Conservation (phyloP, 2,329 filamentous ascomycete genomes). For the Colletotrichum salicis region DNA sequence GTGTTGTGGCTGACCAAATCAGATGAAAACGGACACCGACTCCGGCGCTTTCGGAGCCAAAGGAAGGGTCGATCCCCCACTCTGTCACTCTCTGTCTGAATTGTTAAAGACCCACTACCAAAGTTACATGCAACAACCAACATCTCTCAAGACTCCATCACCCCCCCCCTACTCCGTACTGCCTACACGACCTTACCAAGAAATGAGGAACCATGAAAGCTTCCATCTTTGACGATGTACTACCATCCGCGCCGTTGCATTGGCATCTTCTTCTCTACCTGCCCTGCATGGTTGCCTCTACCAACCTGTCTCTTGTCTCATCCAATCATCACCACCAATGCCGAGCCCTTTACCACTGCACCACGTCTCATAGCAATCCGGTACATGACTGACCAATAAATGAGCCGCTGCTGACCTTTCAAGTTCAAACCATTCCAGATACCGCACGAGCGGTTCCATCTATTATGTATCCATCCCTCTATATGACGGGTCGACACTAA, state of each 20-base stretch:
- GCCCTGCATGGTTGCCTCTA: not conserved
- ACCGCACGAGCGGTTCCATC: slow-evolving; percentile 1
- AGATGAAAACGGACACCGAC: slow-evolving; percentile 25
- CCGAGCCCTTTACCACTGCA: slow-evolving; percentile 7
- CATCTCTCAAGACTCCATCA: not conserved
- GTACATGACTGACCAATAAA: not conserved
- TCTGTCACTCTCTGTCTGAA: not conserved
- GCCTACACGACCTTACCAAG: not conserved
- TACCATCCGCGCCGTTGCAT: not conserved
- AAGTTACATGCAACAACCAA: slow-evolving; percentile 30
- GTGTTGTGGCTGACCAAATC: slow-evolving; percentile 22
- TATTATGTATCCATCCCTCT: slow-evolving; percentile 8
- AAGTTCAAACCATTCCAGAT: not conserved
- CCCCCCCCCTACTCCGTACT: not conserved
- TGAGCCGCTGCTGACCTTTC: not conserved
- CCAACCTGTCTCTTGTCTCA: not conserved
- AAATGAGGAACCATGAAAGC: not conserved
- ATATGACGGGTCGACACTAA: not conserved
- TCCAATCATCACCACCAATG: not conserved
- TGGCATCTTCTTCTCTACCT: not conserved
- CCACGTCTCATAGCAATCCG: not conserved
- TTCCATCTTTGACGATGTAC: not conserved
- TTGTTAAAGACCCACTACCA: slow-evolving; percentile 18
- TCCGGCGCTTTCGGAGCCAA: not conserved
- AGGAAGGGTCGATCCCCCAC: slow-evolving; percentile 10